Evolutionary conservation across 306 rosid genomes (phyloP).

Genomic region (Herpetospermum pedunculosum): DNA sequence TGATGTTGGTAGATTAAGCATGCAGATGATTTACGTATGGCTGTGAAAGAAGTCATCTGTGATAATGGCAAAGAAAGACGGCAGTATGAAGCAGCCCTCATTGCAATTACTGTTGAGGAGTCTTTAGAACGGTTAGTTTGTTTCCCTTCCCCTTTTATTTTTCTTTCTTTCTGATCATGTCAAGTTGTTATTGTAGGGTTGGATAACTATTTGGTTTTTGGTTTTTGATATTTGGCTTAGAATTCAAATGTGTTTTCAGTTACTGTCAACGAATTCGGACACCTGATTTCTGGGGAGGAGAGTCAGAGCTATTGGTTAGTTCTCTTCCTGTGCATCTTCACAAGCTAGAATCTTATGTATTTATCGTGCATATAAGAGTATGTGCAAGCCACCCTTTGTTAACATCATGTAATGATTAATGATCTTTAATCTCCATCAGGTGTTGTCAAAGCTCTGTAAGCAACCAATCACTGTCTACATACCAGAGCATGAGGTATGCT

Average conservation of each 20-base stretch:
- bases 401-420: not conserved
- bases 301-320: conserved; percentile 86
- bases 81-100: conserved; percentile 65
- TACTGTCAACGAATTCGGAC: conserved; percentile 74
- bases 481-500: conserved; percentile 85
- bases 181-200: too few species aligned
- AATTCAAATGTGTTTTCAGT: too few species aligned
- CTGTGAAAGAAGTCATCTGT: conserved; percentile 81
- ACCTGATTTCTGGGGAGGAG: conserved; percentile 98
- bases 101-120: conserved; percentile 84
- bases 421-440: conserved; percentile 39
- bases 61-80: conserved; percentile 44
- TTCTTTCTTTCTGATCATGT: not conserved
- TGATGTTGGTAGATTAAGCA: conserved; percentile 8
- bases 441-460: conserved; percentile 71
- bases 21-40: conserved; percentile 80
- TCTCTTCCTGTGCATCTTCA: conserved; percentile 9
- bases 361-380: not conserved
- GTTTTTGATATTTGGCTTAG: too few species aligned
- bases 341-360: not conserved
- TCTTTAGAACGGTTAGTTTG: conserved; percentile 51
- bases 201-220: too few species aligned
- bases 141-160: not conserved
- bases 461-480: conserved; percentile 80
- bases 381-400: not conserved